Base-by-base conservation (phyloP, 345 rosid genomes). In the Eucalyptus shirleyi region DNA sequence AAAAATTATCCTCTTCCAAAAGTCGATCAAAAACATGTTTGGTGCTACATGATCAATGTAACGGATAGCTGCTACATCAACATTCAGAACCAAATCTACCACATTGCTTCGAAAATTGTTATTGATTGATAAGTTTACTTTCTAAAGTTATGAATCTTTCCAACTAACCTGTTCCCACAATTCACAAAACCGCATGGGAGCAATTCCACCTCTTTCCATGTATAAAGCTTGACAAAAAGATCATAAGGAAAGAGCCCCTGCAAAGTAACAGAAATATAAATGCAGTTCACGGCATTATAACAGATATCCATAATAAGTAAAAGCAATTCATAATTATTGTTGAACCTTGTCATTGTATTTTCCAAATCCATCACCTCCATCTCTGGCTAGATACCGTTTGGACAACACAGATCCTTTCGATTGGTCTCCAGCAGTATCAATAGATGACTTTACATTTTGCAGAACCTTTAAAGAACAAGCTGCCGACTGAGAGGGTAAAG, bases 211-310 rank as follows among this genome's bases (percentile, higher is more conserved):
- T 95, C 96, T 91, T 93, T 95, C 91, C 92, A 93, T 81, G 90
- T 91, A 92, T 97, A 97, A 86, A 98, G 93, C 93, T 95, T 96
- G 72, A 95, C 94, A 94, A 98, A 98, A 37, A 91, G 91, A 87
- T 97, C 97, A 85, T 98, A 98, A 87, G 97, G 89, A 92, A 97
- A 97, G 89, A 96, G 93, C 32, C 94, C 96, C 99, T 98, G 95
- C 85, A 91, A 12, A 88, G 92, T 86, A 87, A 50, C 26, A 87
- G 12, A 80, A 53, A 85, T 34, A 90, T 69, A 53, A 62, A 87
- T n/a, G 81, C 69, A 90, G 90, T 83, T 86, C 88, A 56, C 45
- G 49, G 45, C 50, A n/a, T 53, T 77, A 86, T n/a, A 60, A 55
- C 60, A 88, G 47, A 51, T 80, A 90, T 44, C 83, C 62, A 49